phyloP scores from a whole-genome alignment of 169 alveolate species.

The Cryptosporidium viatorum region DNA sequence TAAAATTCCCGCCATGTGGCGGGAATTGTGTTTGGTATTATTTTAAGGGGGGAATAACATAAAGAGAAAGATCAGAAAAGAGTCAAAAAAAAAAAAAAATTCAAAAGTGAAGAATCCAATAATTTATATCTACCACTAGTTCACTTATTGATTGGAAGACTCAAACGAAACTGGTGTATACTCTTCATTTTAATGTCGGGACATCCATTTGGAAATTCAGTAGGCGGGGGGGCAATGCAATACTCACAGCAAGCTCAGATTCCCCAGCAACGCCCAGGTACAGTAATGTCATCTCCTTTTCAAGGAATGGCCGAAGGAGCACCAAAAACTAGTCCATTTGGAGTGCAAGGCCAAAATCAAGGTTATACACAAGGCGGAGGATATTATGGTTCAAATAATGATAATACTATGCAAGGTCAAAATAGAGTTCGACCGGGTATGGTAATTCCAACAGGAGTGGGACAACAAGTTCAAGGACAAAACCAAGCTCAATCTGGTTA shows the following conservation, averaged over 20 bases:
- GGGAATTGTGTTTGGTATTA: neutral
- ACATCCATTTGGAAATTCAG: slow-evolving; percentile 13
- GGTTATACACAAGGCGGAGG: neutral
- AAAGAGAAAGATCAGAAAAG: slow-evolving; percentile 17
- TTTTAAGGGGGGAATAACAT: neutral
- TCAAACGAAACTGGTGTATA: neutral
- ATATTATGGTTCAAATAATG: slow-evolving; percentile 3
- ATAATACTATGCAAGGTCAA: neutral
- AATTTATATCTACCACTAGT: neutral
- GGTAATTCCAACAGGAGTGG: slow-evolving; percentile 13
- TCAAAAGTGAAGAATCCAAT: neutral
- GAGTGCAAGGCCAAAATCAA: slow-evolving; percentile 1
- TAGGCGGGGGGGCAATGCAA: slow-evolving; percentile 13
- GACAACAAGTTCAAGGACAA: neutral
- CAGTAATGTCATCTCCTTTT: slow-evolving; percentile 52
- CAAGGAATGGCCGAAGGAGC: slow-evolving; percentile 31
- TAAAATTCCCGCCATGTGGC: neutral
- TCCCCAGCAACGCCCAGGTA: slow-evolving; percentile 45
- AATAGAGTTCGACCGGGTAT: slow-evolving; percentile 6
- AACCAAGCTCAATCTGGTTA: slow-evolving; percentile 8
- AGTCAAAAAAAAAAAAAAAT: neutral
- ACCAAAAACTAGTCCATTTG: slow-evolving; percentile 38
- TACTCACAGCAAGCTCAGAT: slow-evolving; percentile 1
- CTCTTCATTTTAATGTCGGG: slow-evolving; percentile 29
- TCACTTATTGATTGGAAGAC: neutral